Conservation (phyloP, 257 asterid genomes). For the Nicotiana sylvestris region DNA sequence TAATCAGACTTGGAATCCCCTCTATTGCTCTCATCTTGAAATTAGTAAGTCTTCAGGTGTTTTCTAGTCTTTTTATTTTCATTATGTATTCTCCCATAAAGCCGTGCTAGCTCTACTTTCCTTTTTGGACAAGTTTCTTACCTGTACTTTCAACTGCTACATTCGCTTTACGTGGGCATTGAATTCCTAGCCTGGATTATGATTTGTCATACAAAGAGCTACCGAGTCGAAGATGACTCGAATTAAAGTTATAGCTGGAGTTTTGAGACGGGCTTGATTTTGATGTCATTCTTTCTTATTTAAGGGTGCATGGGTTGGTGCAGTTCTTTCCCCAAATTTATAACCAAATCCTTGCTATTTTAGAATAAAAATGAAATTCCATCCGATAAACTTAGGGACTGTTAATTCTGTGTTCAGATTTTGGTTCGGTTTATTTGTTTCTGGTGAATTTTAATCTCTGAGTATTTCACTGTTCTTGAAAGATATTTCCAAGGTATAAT, state of each 20-base stretch:
- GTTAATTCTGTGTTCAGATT: background rate
- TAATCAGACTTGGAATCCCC: background rate
- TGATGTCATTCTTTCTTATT: background rate
- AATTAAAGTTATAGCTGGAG: background rate
- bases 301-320: background rate
- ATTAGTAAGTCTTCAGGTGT: background rate
- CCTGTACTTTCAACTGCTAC: background rate
- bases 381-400: background rate
- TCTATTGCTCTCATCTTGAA: slow-evolving; percentile 3
- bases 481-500: background rate
- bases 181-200: background rate
- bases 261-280: background rate
- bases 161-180: background rate
- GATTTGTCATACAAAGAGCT: background rate
- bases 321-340: background rate
- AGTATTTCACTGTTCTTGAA: background rate
- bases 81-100: background rate
- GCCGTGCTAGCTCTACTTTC: background rate
- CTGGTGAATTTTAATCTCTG: background rate
- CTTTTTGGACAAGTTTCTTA: background rate
- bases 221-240: background rate
- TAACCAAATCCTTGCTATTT: background rate
- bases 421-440: background rate
- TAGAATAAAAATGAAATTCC: background rate
- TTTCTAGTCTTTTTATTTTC: background rate